Evolutionary conservation across 441 rosid genomes (phyloP).

Genomic region (Erodium moschatum): DNA sequence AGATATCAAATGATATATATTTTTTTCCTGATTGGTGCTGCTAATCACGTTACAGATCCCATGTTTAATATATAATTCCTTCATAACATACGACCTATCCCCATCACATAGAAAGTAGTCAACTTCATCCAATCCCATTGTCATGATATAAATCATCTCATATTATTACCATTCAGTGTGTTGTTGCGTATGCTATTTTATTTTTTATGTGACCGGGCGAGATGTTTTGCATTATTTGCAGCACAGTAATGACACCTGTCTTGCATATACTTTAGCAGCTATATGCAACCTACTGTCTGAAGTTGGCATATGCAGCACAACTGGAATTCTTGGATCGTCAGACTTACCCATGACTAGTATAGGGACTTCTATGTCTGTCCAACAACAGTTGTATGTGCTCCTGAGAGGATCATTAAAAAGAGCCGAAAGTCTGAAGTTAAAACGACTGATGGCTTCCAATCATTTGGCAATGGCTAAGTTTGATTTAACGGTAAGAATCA

Average conservation of each 20-base stretch:
- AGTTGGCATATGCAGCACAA: conserved; percentile 61
- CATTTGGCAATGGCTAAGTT: conserved; percentile 94
- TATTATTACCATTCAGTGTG: neutral
- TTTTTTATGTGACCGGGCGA: conserved; percentile 11
- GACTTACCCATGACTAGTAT: conserved; percentile 55
- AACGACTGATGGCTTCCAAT: conserved; percentile 74
- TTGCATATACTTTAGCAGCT: conserved; percentile 85
- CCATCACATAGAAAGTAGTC: neutral
- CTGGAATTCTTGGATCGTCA: conserved; percentile 69
- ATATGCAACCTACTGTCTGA: conserved; percentile 85
- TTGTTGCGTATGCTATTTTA: conserved; percentile 1
- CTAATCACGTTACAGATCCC: neutral
- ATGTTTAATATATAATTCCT: neutral
- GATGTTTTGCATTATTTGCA: conserved; percentile 38
- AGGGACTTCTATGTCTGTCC: conserved; percentile 62
- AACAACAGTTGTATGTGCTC: conserved; percentile 79
- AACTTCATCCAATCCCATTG: neutral
- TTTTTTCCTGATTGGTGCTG: neutral
- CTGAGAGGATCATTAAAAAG: conserved; percentile 69
- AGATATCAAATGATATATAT: no score
- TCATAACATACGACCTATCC: neutral
- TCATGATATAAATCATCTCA: no score
- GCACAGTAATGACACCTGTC: conserved; percentile 85
- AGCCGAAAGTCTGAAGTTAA: conserved; percentile 79
- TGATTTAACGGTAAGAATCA: conserved; percentile 58